Evolutionary conservation across 2,329 filamentous ascomycete species (phyloP).

Genomic region (Pyrenochaeta sp.): DNA sequence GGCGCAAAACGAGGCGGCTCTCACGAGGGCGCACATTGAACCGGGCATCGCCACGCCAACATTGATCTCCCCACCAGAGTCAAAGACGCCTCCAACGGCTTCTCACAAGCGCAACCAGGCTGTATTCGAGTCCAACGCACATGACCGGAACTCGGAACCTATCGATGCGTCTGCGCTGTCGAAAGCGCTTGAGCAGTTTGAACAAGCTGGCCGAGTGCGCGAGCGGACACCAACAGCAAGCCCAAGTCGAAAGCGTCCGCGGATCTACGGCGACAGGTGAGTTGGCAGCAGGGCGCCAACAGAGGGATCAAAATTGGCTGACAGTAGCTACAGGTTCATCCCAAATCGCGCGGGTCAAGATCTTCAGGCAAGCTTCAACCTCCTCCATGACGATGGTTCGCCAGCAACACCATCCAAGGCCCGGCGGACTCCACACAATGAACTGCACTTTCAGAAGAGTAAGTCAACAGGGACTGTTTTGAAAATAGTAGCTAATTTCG

Average conservation of each 20-base stretch:
- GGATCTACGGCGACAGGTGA: conserved; percentile 66
- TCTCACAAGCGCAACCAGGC: conserved; percentile 58
- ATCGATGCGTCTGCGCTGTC: conserved; percentile 67
- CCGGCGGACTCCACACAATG: conserved; percentile 84
- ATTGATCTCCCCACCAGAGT: conserved; percentile 64
- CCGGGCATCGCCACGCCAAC: conserved; percentile 54
- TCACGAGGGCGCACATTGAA: conserved; percentile 23
- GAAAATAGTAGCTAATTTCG: conserved; percentile 18
- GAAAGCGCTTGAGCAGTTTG: conserved; percentile 68
- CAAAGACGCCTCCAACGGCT: conserved; percentile 67
- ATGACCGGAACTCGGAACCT: conserved; percentile 58
- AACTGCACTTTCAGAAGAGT: conserved; percentile 93
- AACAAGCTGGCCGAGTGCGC: conserved; percentile 65
- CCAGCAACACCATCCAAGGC: conserved; percentile 88
- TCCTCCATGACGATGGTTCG: conserved; percentile 91
- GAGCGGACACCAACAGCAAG: conserved; percentile 71
- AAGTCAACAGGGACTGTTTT: conserved; percentile 16
- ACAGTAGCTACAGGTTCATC: conserved; percentile 74
- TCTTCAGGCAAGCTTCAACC: conserved; percentile 88
- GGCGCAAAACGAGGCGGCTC: conserved; percentile 26
- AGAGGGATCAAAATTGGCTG: background rate
- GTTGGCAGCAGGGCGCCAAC: background rate
- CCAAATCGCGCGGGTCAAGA: conserved; percentile 93
- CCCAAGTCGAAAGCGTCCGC: conserved; percentile 73
- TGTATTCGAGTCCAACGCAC: conserved; percentile 34